Evolutionary conservation across 2,329 filamentous ascomycete species (phyloP), one percentile per base, ranked within the genome.

Genomic region (Metarhizium robertsii): DNA sequence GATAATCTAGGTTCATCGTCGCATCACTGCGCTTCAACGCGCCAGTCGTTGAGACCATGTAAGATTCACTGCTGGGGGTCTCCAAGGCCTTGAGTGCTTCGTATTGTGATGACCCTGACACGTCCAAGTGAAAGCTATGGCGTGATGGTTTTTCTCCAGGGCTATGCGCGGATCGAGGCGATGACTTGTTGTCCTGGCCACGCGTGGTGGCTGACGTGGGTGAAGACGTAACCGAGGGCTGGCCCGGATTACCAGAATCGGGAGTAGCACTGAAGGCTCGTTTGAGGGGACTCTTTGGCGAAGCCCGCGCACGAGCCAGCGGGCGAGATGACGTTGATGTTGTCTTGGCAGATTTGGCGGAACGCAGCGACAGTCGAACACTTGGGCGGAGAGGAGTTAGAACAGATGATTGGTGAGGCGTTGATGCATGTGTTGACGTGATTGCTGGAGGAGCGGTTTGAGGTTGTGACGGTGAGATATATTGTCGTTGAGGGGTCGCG

Each of bases 21-120:
- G 88, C 87, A 73, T 97, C 92, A 66, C 87, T 92, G 63, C 94
- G 85, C 78, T 97, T 96, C 62, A 97, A 75, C 5, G 92, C 92
- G 67, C 92, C 96, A 6, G 87, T 85, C 38, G 63, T 66, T 40
- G 66, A 61, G 50, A 64, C 60, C 66, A 69, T 67, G 54, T 62
- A 64, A 54, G 59, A 58, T 34, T 71, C 67, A 52, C 54, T 62
- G 50, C 71, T 74, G 18, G 68, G 68, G 13, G 45, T 42, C 53
- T 83, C 80, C 16, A 76, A 66, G n/a, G 80, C 68, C 60, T 79
- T 79, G 47, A 80, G 70, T 36, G 79, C 70, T 14, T 74, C 70
- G 58, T 75, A 72, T 59, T 79, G 76, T 3, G 79, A 75, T 29
- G 79, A 75, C 36, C 77, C 79, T 3, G 79, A 75, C 47, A 79